Percentiles rank a stretch among this genome's conserved stretches.
Evolutionary conservation across 176 grass and related monocot species (phyloP).

Genomic region (Triticum monococcum): DNA sequence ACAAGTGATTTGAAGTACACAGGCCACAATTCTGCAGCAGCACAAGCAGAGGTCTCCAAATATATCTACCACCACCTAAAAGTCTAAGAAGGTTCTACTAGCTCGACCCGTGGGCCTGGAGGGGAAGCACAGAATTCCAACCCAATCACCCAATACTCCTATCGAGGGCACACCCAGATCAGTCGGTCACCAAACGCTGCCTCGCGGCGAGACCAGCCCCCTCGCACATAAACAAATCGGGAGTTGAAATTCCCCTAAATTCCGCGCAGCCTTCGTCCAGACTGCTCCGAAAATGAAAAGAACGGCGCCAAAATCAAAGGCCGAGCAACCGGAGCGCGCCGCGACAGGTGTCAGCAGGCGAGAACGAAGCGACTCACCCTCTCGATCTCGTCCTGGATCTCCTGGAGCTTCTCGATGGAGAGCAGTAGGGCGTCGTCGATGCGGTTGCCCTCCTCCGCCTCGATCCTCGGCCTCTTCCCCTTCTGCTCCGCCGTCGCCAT

Average conservation of each 20-base stretch:
- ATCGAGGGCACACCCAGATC: not conserved
- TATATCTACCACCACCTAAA: not conserved
- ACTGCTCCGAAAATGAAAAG: not conserved
- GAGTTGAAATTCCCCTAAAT: not conserved
- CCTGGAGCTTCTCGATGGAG: constrained; percentile 63
- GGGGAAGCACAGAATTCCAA: not conserved
- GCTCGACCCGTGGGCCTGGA: not conserved
- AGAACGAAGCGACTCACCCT: constrained; percentile 32
- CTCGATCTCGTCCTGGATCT: constrained; percentile 69
- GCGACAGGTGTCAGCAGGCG: not conserved
- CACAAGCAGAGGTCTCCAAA: not conserved
- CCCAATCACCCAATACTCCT: not conserved
- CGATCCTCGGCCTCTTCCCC: constrained; percentile 56
- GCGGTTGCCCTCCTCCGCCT: constrained; percentile 27
- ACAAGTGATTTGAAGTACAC: not conserved
- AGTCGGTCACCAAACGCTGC: not conserved
- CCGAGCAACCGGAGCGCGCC: not conserved
- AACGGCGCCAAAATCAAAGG: not conserved
- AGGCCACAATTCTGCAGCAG: not conserved
- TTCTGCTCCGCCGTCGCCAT: constrained; percentile 49
- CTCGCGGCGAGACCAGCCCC: not conserved
- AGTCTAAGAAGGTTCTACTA: not conserved
- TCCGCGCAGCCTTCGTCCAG: not conserved
- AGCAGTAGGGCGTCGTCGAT: constrained; percentile 45
- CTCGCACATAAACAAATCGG: not conserved